These are phyloP conservation scores for Yamadazyma friedrichii DNA, from an alignment of 1,139 yeast genomes.

Conservation along the genomic window DNA sequence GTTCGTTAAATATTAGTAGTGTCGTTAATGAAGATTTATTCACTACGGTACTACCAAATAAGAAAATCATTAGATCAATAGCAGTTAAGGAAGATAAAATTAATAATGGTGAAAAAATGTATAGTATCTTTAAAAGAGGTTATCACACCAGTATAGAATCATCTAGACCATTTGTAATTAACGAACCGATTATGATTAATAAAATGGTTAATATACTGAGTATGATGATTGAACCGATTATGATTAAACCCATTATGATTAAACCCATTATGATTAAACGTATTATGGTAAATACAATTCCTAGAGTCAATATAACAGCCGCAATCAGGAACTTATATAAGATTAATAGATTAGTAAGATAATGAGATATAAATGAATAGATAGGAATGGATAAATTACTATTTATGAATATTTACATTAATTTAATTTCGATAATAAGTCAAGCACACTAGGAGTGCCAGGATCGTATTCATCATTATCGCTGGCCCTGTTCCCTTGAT, in stretches of 20 bases:
- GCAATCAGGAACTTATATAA: background rate
- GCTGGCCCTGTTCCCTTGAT: background rate
- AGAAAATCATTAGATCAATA: background rate
- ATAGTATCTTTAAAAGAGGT: constrained; percentile 1
- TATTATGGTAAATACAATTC: background rate
- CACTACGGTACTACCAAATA: constrained; percentile 16
- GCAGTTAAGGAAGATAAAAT: constrained; percentile 4
- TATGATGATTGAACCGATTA: no score
- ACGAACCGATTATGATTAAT: no score
- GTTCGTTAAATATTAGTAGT: constrained; percentile 11
- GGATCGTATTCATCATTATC: constrained; percentile 23
- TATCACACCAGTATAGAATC: background rate
- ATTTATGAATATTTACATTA: constrained; percentile 8
- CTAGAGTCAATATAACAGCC: no score
- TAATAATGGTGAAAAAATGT: background rate
- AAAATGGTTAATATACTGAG: no score
- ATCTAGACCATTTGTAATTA: no score
- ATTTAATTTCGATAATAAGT: constrained; percentile 33
- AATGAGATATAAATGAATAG: background rate
- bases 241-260: no score
- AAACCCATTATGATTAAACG: background rate
- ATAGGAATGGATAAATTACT: no score
- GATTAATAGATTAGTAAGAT: background rate
- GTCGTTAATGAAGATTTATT: constrained; percentile 12
- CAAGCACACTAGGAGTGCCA: constrained; percentile 20